phyloP scores from a whole-genome alignment of 805 yeast species.

The Priceomyces castillae region DNA sequence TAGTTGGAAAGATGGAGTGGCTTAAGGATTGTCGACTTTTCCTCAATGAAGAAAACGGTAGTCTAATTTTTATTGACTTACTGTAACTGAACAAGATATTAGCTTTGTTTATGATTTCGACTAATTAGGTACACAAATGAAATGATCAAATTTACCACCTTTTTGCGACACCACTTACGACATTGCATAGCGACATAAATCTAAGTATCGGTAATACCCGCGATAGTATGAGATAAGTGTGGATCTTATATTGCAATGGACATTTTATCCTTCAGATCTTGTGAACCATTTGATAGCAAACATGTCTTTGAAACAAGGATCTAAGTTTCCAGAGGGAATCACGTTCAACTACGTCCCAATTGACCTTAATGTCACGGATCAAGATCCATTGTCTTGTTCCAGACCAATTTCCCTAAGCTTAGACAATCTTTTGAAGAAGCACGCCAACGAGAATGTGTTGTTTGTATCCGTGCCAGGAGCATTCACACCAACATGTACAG shows the following conservation, averaged over 20 bases:
- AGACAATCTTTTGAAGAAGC: conserved; percentile 29
- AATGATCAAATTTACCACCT: background rate
- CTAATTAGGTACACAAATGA: conserved; percentile 12
- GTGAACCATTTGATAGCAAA: background rate
- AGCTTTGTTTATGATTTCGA: conserved; percentile 9
- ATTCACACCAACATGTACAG: conserved; percentile 64
- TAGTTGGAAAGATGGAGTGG: background rate
- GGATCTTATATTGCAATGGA: too few relatives aligned
- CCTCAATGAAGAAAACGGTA: background rate
- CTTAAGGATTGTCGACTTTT: background rate
- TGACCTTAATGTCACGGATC: conserved; percentile 22
- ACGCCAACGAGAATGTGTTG: conserved; percentile 24
- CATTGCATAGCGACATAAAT: background rate
- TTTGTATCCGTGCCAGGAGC: conserved; percentile 59
- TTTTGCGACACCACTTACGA: background rate
- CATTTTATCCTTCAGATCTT: too few relatives aligned
- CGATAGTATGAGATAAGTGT: background rate
- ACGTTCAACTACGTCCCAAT: conserved; percentile 40
- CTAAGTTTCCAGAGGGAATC: conserved; percentile 31
- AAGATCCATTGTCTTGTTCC: conserved; percentile 34
- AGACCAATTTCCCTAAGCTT: too few relatives aligned
- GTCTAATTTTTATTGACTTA: conserved; percentile 1
- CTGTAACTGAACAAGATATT: conserved; percentile 3
- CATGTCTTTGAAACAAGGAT: conserved; percentile 22
- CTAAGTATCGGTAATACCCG: background rate